Percentiles rank a stretch among this genome's conserved stretches.
Evolutionary conservation across 345 rosid genomes (phyloP).

Genomic region (Linum lewisii): DNA sequence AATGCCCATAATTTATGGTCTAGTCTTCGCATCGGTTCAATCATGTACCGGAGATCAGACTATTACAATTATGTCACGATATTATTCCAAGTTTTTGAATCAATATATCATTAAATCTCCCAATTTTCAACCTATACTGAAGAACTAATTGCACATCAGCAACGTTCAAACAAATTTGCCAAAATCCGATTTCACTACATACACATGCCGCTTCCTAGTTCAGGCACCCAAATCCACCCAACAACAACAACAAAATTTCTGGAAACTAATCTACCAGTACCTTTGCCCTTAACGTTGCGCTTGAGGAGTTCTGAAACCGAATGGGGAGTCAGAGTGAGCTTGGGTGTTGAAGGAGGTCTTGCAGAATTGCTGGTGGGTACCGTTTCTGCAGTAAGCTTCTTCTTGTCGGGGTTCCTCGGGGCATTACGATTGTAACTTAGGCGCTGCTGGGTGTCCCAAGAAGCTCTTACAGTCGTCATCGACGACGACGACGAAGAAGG

Average conservation of each 20-base stretch:
- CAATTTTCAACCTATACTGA: too few relatives aligned
- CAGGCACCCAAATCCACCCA: not conserved
- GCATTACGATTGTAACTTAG: conserved; percentile 68
- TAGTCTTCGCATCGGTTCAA: too few relatives aligned
- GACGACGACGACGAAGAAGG: conserved; percentile 1
- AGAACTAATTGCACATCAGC: not conserved
- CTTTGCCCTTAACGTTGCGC: conserved; percentile 29
- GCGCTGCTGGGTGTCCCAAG: conserved; percentile 58
- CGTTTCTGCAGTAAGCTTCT: conserved; percentile 2
- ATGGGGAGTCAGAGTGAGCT: conserved; percentile 21
- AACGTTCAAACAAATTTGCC: not conserved
- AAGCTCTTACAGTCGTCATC: conserved; percentile 35
- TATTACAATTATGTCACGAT: too few relatives aligned
- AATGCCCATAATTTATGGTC: not conserved
- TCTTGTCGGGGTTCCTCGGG: conserved; percentile 39
- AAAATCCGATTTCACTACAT: not conserved
- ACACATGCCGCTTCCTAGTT: not conserved
- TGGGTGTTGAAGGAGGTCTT: conserved; percentile 14
- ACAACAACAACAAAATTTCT: not conserved
- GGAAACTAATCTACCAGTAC: too few relatives aligned
- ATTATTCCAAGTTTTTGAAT: too few relatives aligned
- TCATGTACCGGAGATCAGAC: too few relatives aligned
- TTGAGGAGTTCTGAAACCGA: conserved; percentile 55
- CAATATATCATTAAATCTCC: too few relatives aligned
- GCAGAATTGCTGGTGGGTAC: conserved; percentile 19